Conservation (phyloP, 2,329 filamentous ascomycete species). For the Seiridium unicorne region DNA sequence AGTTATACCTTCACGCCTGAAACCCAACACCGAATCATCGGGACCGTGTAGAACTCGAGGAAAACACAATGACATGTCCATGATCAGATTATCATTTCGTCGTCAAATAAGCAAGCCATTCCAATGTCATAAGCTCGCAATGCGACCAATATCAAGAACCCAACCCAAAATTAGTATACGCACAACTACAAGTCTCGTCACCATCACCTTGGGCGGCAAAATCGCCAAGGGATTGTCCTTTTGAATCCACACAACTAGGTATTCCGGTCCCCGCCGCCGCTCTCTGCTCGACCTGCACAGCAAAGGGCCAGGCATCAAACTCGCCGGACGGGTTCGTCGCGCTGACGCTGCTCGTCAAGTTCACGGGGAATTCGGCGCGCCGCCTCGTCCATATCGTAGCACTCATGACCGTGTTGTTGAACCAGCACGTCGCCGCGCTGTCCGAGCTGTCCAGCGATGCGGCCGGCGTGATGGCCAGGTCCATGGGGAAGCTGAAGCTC, state of each 20-base stretch:
- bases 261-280: constrained; percentile 45
- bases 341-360: constrained; percentile 13
- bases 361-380: constrained; percentile 26
- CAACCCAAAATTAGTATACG: constrained; percentile 33
- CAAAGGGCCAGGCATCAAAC: constrained; percentile 54
- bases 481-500: constrained; percentile 52
- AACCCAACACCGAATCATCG: too few relatives aligned
- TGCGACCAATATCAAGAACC: not conserved
- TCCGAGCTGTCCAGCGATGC: constrained; percentile 39
- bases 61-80: too few relatives aligned
- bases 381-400: constrained; percentile 59
- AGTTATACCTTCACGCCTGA: too few relatives aligned
- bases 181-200: constrained; percentile 34
- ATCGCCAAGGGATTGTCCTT: constrained; percentile 34
- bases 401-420: constrained; percentile 50
- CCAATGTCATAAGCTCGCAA: not conserved
- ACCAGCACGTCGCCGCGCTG: constrained; percentile 54
- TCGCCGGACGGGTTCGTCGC: constrained; percentile 27
- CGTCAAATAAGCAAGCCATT: not conserved
- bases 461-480: constrained; percentile 51
- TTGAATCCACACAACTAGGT: constrained; percentile 50
- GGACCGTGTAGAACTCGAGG: too few relatives aligned
- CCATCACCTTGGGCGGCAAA: constrained; percentile 26
- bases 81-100: too few relatives aligned
- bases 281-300: constrained; percentile 53